Evolutionary conservation across 1,284 basidiomycete species (phyloP).

Genomic region (Rhodotorula glutinis): DNA sequence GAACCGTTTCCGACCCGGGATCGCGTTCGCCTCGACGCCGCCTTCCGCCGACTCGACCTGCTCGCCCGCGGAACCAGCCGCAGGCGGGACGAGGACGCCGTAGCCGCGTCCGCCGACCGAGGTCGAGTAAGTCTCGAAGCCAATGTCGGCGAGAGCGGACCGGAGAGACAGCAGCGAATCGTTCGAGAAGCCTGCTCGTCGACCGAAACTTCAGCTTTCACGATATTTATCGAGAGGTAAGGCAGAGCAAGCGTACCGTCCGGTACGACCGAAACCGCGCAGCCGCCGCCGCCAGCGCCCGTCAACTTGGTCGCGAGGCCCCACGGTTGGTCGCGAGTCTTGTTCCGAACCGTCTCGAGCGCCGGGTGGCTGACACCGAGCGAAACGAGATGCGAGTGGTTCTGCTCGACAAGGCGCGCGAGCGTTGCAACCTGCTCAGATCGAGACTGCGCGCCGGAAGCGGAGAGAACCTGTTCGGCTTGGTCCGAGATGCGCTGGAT

Average conservation of each 20-base stretch:
- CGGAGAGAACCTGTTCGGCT: slow-evolving; percentile 66
- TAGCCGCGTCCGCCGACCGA: slow-evolving; percentile 89
- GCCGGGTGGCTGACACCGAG: slow-evolving; percentile 92
- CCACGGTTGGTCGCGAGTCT: slow-evolving; percentile 64
- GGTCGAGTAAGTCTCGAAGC: slow-evolving; percentile 84
- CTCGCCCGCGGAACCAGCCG: background rate
- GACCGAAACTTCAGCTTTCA: too few species aligned
- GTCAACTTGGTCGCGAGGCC: slow-evolving; percentile 90
- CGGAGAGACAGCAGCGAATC: slow-evolving; percentile 60
- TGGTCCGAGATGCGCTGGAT: slow-evolving; percentile 81
- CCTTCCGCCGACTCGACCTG: slow-evolving; percentile 30
- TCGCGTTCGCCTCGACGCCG: slow-evolving; percentile 19
- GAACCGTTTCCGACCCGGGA: slow-evolving; percentile 50
- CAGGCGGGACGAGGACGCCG: slow-evolving; percentile 64
- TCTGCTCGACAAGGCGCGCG: slow-evolving; percentile 70
- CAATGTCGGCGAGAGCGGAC: slow-evolving; percentile 59
- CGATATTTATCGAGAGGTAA: too few species aligned
- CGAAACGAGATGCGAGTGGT: slow-evolving; percentile 77
- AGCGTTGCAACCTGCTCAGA: slow-evolving; percentile 55
- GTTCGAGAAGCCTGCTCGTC: slow-evolving; percentile 60
- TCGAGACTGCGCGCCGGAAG: slow-evolving; percentile 66
- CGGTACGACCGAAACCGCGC: slow-evolving; percentile 90
- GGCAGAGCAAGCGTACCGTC: slow-evolving; percentile 64
- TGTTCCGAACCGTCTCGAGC: slow-evolving; percentile 74
- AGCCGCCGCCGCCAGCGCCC: slow-evolving; percentile 97